Conservation (phyloP, 2,329 filamentous ascomycete genomes). For the Leptographium wingfieldii region DNA sequence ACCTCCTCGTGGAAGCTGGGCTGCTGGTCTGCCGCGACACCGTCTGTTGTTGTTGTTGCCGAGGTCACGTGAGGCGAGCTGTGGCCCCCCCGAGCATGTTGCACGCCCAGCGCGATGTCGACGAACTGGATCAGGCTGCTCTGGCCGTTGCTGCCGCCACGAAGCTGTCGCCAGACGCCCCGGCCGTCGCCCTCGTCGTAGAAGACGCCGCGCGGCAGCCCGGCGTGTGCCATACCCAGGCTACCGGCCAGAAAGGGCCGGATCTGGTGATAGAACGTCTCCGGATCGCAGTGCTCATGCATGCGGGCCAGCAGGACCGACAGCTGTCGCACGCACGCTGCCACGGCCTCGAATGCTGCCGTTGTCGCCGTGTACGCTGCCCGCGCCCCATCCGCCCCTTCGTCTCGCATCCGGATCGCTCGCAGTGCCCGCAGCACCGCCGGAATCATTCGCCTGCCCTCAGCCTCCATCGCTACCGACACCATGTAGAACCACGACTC, state of each 20-base stretch:
- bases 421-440: constrained; percentile 66
- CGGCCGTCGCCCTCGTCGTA: constrained; percentile 63
- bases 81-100: constrained; percentile 45
- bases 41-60: not conserved
- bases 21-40: not conserved
- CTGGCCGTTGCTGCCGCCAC: constrained; percentile 90
- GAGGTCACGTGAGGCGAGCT: constrained; percentile 2
- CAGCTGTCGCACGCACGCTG: constrained; percentile 55
- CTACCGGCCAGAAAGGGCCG: constrained; percentile 81
- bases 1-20: constrained; percentile 49
- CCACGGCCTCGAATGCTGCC: constrained; percentile 49
- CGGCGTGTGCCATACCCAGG: constrained; percentile 81
- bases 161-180: constrained; percentile 59
- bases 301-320: constrained; percentile 61
- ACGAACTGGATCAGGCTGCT: constrained; percentile 89
- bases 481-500: constrained; percentile 92
- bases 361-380: constrained; percentile 18
- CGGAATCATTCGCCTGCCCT: constrained; percentile 61
- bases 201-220: constrained; percentile 69
- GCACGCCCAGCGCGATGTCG: constrained; percentile 72
- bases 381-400: constrained; percentile 26
- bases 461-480: constrained; percentile 80
- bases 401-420: constrained; percentile 50
- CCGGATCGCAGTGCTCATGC: constrained; percentile 79
- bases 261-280: constrained; percentile 80